These are phyloP conservation scores for Paraphoma sp. DNA, from an alignment of 2,329 filamentous ascomycete species.

Conservation along the genomic window DNA sequence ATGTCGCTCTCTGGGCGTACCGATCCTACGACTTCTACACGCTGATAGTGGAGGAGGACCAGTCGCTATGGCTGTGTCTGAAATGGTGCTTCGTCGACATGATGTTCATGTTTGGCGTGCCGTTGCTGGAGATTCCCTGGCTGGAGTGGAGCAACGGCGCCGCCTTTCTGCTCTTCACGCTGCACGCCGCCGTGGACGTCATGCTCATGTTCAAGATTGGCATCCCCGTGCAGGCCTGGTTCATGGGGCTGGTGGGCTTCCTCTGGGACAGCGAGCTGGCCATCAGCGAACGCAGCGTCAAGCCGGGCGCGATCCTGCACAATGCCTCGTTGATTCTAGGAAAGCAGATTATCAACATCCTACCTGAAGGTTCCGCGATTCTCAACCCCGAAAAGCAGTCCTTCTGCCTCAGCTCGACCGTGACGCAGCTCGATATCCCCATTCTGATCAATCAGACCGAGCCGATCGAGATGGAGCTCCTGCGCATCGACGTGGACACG, in stretches of 20 bases:
- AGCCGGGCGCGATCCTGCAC: constrained; percentile 84
- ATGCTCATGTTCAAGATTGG: constrained; percentile 94
- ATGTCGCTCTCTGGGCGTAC: constrained; percentile 78
- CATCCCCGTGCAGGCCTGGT: constrained; percentile 75
- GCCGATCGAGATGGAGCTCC: constrained; percentile 86
- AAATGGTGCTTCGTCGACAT: constrained; percentile 94
- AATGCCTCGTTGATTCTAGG: constrained; percentile 94
- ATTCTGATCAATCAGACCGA: constrained; percentile 94
- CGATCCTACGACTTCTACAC: constrained; percentile 85
- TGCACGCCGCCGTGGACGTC: constrained; percentile 76
- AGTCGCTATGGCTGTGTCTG: constrained; percentile 87
- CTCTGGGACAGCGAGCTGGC: constrained; percentile 93
- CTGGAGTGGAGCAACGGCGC: constrained; percentile 84
- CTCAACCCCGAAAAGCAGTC: constrained; percentile 82
- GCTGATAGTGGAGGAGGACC: constrained; percentile 79
- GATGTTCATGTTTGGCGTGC: constrained; percentile 84
- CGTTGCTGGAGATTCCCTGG: constrained; percentile 92
- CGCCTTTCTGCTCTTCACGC: constrained; percentile 72
- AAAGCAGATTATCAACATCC: constrained; percentile 95
- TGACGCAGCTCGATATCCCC: constrained; percentile 71
- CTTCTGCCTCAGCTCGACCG: constrained; percentile 77
- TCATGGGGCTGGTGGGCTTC: constrained; percentile 76
- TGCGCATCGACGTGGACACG: constrained; percentile 84
- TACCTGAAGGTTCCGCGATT: constrained; percentile 91
- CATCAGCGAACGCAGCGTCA: constrained; percentile 91